These are phyloP conservation scores for Termitomyces sp. DNA, from an alignment of 768 basidiomycete genomes.

Conservation along the genomic window DNA sequence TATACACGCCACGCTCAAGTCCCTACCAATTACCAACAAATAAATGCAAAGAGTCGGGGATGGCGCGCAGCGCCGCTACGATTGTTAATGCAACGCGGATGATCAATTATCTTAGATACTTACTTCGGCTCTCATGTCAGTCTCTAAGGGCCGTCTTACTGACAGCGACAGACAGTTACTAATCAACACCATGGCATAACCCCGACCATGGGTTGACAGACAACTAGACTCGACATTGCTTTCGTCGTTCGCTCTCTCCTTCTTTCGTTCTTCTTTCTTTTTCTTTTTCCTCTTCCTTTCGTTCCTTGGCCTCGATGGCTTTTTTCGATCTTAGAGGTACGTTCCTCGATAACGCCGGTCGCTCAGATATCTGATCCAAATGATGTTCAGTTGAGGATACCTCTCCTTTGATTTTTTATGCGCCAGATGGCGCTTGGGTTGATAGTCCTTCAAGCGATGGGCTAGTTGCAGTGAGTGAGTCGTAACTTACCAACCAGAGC, in stretches of 20 bases:
- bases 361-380: background rate
- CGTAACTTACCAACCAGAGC: background rate
- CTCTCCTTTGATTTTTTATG: conserved; percentile 51
- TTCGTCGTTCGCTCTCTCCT: background rate
- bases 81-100: too few relatives aligned
- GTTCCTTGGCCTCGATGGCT: conserved; percentile 42
- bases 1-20: too few relatives aligned
- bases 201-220: too few relatives aligned
- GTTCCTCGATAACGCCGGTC: background rate
- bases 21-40: too few relatives aligned
- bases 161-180: too few relatives aligned
- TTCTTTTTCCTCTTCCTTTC: conserved; percentile 9
- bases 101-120: too few relatives aligned
- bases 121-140: too few relatives aligned
- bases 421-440: conserved; percentile 46
- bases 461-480: conserved; percentile 35
- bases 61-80: too few relatives aligned
- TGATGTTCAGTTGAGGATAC: conserved; percentile 47
- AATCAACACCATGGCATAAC: too few relatives aligned
- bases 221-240: too few relatives aligned
- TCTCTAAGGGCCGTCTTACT: too few relatives aligned
- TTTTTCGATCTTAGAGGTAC: conserved; percentile 40
- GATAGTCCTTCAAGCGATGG: conserved; percentile 39
- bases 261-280: background rate
- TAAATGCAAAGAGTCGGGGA: too few relatives aligned